Base-by-base conservation (phyloP, 768 basidiomycete species). In the Boletus pseudopeckii region DNA sequence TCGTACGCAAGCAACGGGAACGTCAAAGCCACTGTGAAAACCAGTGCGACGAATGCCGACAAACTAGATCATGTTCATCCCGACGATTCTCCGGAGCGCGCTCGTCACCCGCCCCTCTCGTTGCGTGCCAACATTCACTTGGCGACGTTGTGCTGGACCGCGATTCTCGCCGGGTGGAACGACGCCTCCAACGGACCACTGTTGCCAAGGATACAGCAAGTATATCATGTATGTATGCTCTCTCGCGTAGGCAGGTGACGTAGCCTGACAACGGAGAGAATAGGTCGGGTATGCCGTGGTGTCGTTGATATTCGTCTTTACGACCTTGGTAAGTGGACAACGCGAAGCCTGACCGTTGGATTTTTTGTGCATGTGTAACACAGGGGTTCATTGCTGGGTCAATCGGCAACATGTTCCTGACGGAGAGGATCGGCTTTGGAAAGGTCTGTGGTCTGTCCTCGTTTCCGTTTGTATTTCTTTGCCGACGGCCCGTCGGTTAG, bases 261-360 rank as follows among this genome's bases (percentile, higher is more conserved):
- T 3, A 3, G 10, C n/a, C 30, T 44, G 45, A 48, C 6, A 34
- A 52, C 22, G 17, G 4, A 20, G 44, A 32, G 15, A 17, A 36
- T 30, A 81, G 77, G 71, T 80, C 26, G 71, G 72, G 15, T 83
- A 77, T 60, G 69, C 76, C 1, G 49, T 77, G 9, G 81, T 84
- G 17, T 83, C 82, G 1, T 57, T 83, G 18, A 70, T 83, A 24
- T 86, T 85, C 65, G 71, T 85, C 32, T 72, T 74, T 48, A 70
- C 71, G 38, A 76, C 73, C 46, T 34, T 77, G 17, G 77, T 77
- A 61, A 48, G 74, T 40, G 8, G 45, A 34, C 44, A 13, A n/a
- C 14, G 18, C 15, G 20, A 26, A 13, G 11, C 11, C 28, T n/a
- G 14, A 5, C 24, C 8, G 17, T 70, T 73, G 73, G 52, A 40